These are phyloP conservation scores for Boletellus emodensis DNA, from an alignment of 768 basidiomycete genomes.

Conservation along the genomic window DNA sequence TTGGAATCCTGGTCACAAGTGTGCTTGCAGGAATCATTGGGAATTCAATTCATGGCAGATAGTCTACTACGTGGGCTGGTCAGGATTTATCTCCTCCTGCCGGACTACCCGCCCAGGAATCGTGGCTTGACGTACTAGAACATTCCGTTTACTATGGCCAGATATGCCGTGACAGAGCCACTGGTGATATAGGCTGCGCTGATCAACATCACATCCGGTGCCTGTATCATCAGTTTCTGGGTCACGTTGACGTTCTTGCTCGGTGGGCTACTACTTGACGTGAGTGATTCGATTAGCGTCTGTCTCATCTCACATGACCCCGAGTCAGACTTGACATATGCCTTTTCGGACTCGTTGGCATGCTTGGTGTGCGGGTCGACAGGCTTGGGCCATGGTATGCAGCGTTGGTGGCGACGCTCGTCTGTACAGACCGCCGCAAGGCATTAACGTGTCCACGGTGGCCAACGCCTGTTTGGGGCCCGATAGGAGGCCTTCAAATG, in stretches of 20 bases:
- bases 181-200: slow-evolving; percentile 65
- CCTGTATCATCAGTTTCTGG: slow-evolving; percentile 62
- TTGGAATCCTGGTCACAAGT: slow-evolving; percentile 71
- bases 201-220: slow-evolving; percentile 55
- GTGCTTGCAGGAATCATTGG: slow-evolving; percentile 71
- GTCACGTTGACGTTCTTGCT: slow-evolving; percentile 78
- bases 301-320: not conserved
- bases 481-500: slow-evolving; percentile 70
- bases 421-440: slow-evolving; percentile 61
- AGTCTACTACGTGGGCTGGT: slow-evolving; percentile 67
- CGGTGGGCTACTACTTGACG: slow-evolving; percentile 69
- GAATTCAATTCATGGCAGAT: slow-evolving; percentile 64
- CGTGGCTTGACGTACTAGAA: slow-evolving; percentile 57
- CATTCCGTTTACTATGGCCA: slow-evolving; percentile 74
- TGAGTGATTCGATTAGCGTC: slow-evolving; percentile 19
- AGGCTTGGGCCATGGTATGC: slow-evolving; percentile 74
- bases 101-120: slow-evolving; percentile 82
- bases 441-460: slow-evolving; percentile 66
- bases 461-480: slow-evolving; percentile 61
- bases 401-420: slow-evolving; percentile 50
- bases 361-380: slow-evolving; percentile 70
- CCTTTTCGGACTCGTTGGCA: slow-evolving; percentile 70
- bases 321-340: slow-evolving; percentile 52
- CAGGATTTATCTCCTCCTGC: slow-evolving; percentile 60
- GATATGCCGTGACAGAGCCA: slow-evolving; percentile 74